Evolutionary conservation across 768 basidiomycete genomes (phyloP).

Genomic region (Boletellus ananas): DNA sequence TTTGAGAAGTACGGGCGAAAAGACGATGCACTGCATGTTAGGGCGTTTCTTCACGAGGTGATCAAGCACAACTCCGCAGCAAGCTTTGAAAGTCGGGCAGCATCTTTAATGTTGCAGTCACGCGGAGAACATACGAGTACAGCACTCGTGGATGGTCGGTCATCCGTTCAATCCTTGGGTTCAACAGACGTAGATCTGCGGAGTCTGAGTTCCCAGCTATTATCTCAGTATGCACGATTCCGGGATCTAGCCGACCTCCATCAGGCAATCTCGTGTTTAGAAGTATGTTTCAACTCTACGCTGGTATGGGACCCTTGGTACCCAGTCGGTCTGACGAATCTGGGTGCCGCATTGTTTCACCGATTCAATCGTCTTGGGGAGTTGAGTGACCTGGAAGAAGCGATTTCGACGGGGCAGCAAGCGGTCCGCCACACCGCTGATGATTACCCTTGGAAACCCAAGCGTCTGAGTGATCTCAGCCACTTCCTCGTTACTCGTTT

Average conservation of each 20-base stretch:
- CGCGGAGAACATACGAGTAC: background rate
- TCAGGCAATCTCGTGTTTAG: background rate
- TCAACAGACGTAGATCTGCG: background rate
- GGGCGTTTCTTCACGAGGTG: background rate
- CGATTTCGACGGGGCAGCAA: background rate
- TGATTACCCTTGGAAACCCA: background rate
- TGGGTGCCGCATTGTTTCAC: background rate
- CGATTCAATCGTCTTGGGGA: background rate
- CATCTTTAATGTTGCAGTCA: background rate
- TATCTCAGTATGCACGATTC: background rate
- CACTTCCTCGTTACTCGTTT: no score
- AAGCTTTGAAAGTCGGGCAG: background rate
- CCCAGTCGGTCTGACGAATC: background rate
- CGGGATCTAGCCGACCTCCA: background rate
- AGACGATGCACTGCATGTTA: no score
- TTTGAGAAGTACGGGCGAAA: background rate
- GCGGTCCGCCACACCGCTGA: conserved; percentile 7
- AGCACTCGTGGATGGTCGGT: no score
- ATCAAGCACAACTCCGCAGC: background rate
- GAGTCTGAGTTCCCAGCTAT: background rate
- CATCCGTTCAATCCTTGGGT: background rate
- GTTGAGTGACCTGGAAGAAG: background rate
- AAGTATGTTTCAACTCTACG: background rate
- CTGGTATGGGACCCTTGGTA: background rate
- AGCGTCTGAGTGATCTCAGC: no score